These are phyloP conservation scores for Alternaria solani DNA, from an alignment of 2,329 filamentous ascomycete genomes.

Conservation along the genomic window DNA sequence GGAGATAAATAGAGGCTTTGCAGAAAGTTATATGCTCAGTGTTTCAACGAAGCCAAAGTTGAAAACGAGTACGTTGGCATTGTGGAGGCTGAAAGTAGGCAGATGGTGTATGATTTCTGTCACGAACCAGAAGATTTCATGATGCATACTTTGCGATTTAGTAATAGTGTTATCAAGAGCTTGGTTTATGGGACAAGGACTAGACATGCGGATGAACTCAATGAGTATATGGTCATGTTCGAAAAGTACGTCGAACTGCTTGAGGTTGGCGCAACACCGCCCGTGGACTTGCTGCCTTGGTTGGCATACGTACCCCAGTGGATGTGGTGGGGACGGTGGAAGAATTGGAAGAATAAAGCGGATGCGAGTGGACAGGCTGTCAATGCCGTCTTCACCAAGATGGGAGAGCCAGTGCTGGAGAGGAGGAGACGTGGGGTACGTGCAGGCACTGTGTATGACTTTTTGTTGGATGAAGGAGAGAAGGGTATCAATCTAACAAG, in stretches of 20 bases:
- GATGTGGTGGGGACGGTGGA: conserved; percentile 16
- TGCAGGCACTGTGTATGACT: conserved; percentile 31
- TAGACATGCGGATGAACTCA: background rate
- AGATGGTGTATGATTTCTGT: conserved; percentile 59
- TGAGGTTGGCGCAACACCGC: conserved; percentile 57
- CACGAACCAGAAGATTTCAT: conserved; percentile 54
- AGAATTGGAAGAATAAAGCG: conserved; percentile 15
- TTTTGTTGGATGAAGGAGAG: conserved; percentile 14
- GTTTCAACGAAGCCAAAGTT: conserved; percentile 52
- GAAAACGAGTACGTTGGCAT: conserved; percentile 55
- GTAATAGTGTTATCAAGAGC: conserved; percentile 57
- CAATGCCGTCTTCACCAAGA: conserved; percentile 13
- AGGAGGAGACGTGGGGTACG: conserved; percentile 14
- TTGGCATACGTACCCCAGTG: conserved; percentile 48
- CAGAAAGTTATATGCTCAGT: background rate
- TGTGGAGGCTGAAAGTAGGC: conserved; percentile 58
- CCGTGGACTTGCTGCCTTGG: conserved; percentile 50
- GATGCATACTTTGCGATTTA: conserved; percentile 58
- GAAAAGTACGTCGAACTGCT: conserved; percentile 53
- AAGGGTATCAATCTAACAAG: conserved; percentile 7
- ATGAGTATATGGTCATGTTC: conserved; percentile 38
- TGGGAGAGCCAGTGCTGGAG: conserved; percentile 2
- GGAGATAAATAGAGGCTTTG: conserved; percentile 40
- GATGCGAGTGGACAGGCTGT: conserved; percentile 5
- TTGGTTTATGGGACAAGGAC: conserved; percentile 13